phyloP scores from a whole-genome alignment of 352 stramenopile genomes.

The Thraustotheca clavata region DNA sequence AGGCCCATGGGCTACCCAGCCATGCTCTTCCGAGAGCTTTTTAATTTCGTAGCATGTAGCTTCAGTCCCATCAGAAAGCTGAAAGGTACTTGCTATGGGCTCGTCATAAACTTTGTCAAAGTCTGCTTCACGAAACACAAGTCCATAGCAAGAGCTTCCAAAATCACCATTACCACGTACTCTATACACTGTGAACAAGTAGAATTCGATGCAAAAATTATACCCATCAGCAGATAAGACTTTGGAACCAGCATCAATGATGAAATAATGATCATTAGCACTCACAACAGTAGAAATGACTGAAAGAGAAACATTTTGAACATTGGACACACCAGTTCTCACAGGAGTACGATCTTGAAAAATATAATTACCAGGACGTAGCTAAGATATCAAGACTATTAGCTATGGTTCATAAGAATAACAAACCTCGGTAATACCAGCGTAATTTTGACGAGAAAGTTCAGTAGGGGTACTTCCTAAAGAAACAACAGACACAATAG shows the following conservation, averaged over 20 bases:
- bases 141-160: slow-evolving; percentile 42
- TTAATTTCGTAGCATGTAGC: slow-evolving; percentile 54
- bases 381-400: slow-evolving; percentile 23
- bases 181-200: slow-evolving; percentile 17
- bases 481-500: slow-evolving; percentile 49
- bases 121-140: slow-evolving; percentile 63
- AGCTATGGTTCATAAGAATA: not conserved
- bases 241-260: slow-evolving; percentile 62
- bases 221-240: slow-evolving; percentile 58
- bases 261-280: slow-evolving; percentile 64
- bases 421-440: slow-evolving; percentile 54
- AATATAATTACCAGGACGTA: slow-evolving; percentile 64
- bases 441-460: slow-evolving; percentile 44
- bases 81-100: slow-evolving; percentile 33
- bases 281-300: slow-evolving; percentile 62
- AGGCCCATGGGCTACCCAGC: slow-evolving; percentile 47
- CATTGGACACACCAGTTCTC: slow-evolving; percentile 45
- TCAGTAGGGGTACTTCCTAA: slow-evolving; percentile 63
- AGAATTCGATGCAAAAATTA: too few relatives aligned
- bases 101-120: slow-evolving; percentile 44
- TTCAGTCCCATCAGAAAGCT: slow-evolving; percentile 27
- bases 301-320: slow-evolving; percentile 49
- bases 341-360: slow-evolving; percentile 69
- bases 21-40: slow-evolving; percentile 68
- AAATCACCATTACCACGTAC: slow-evolving; percentile 31